Conservation (phyloP, 768 basidiomycete species). For the Pilatotrama ljubarskyi region DNA sequence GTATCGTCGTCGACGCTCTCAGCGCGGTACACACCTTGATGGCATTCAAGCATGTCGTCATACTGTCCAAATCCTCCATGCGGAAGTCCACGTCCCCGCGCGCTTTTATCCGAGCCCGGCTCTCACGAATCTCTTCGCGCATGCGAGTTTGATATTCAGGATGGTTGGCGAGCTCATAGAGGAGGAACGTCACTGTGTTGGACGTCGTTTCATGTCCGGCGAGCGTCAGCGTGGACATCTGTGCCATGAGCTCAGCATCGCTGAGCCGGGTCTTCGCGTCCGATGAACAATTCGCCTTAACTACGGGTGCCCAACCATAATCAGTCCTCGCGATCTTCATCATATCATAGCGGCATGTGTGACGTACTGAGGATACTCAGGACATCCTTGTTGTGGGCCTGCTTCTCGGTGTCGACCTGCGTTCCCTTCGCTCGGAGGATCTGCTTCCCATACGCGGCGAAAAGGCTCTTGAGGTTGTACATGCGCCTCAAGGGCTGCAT, state of each 20-base stretch:
- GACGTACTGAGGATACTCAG: constrained; percentile 24
- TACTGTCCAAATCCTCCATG: constrained; percentile 14
- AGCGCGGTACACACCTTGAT: constrained; percentile 13
- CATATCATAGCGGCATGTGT: no score
- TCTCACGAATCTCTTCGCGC: constrained; percentile 16
- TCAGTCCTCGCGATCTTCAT: no score
- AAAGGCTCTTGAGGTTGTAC: constrained; percentile 2
- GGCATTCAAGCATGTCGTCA: constrained; percentile 1
- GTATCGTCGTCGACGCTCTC: no score
- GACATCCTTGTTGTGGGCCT: constrained; percentile 19
- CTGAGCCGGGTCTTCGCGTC: constrained; percentile 10
- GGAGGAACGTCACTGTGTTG: constrained; percentile 11
- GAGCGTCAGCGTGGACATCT: constrained; percentile 19
- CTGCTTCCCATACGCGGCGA: constrained; percentile 4
- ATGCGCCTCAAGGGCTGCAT: constrained; percentile 4
- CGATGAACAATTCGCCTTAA: constrained; percentile 24
- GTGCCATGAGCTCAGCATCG: constrained; percentile 20
- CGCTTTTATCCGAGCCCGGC: not conserved
- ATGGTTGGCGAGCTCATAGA: constrained; percentile 16
- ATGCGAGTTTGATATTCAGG: constrained; percentile 16
- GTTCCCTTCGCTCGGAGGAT: constrained; percentile 12
- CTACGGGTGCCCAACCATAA: not conserved
- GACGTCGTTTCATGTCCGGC: constrained; percentile 22
- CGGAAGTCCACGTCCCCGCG: constrained; percentile 15
- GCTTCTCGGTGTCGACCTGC: constrained; percentile 1